phyloP scores from a whole-genome alignment of 139 green algal genomes.

The Coelastrella sp. region DNA sequence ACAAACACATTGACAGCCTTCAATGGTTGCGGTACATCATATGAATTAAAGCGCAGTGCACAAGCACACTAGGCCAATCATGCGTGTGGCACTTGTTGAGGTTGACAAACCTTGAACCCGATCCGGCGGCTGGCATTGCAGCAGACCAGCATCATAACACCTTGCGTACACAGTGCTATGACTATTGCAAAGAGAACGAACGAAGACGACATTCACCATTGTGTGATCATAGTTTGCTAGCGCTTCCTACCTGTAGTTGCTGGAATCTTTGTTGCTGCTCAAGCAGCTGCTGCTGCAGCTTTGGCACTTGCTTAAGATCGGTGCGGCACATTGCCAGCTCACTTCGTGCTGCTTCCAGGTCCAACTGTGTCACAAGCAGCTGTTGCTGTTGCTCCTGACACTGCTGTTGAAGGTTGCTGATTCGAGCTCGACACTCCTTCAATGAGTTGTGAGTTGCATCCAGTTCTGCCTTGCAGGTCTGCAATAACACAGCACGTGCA shows the following conservation, averaged over 20 bases:
- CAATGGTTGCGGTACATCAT: too few species aligned
- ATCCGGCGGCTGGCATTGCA: too few species aligned
- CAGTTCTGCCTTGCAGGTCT: constrained; percentile 15
- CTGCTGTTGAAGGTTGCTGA: neutral
- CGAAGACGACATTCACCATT: neutral
- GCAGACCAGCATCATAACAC: too few species aligned
- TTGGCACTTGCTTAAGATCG: neutral
- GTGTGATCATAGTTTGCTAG: neutral
- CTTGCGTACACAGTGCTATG: too few species aligned
- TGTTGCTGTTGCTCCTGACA: constrained; percentile 6
- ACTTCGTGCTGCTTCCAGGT: neutral
- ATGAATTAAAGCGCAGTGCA: too few species aligned
- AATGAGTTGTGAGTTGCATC: neutral
- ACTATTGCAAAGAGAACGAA: neutral
- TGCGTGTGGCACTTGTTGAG: too few species aligned
- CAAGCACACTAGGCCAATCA: too few species aligned
- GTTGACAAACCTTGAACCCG: too few species aligned
- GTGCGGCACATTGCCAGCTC: neutral
- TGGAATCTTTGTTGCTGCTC: neutral
- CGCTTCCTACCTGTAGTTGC: neutral
- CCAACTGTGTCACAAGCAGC: neutral
- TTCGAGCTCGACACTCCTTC: neutral
- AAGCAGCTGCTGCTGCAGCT: constrained; percentile 16
- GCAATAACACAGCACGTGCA: too few species aligned
- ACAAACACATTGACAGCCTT: neutral